These are phyloP conservation scores for Nidula niveotomentosa DNA, from an alignment of 1,284 basidiomycete genomes.

Conservation along the genomic window DNA sequence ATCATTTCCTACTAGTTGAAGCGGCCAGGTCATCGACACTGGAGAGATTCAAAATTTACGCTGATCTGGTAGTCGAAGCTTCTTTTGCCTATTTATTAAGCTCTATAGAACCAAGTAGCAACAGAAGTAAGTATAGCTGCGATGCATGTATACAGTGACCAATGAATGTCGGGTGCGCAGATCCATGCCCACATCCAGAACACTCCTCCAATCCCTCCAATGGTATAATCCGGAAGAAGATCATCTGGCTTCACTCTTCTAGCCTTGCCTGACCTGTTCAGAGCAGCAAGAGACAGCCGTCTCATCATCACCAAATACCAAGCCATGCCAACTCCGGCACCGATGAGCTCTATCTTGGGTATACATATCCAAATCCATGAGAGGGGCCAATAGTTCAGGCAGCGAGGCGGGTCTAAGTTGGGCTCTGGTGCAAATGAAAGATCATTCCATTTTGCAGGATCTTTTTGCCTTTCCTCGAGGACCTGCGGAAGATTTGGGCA, in stretches of 20 bases:
- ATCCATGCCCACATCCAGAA: constrained; percentile 45
- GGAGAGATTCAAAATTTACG: too few relatives aligned
- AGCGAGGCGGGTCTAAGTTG: constrained; percentile 19
- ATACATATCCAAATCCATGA: constrained; percentile 25
- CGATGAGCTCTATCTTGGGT: constrained; percentile 49
- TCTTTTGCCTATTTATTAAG: too few relatives aligned
- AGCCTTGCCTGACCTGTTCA: constrained; percentile 3
- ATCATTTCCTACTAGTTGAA: too few relatives aligned
- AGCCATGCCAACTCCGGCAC: constrained; percentile 52
- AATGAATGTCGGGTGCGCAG: constrained; percentile 1
- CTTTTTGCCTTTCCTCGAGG: constrained; percentile 20
- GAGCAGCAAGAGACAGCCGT: constrained; percentile 30
- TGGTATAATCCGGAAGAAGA: constrained; percentile 20
- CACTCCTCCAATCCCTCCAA: constrained; percentile 34
- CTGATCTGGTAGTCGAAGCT: too few relatives aligned
- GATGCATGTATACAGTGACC: background rate
- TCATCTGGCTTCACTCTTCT: too few relatives aligned
- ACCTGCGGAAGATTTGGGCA: constrained; percentile 60
- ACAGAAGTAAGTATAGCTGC: too few relatives aligned
- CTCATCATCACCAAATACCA: constrained; percentile 63
- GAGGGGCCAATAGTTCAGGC: constrained; percentile 16
- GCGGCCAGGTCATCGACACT: too few relatives aligned
- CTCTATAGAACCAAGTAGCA: too few relatives aligned
- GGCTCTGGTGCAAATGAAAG: constrained; percentile 40
- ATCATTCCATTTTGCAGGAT: constrained; percentile 16